phyloP scores from a whole-genome alignment of 2,329 filamentous ascomycete species.

The Nemania sp. region DNA sequence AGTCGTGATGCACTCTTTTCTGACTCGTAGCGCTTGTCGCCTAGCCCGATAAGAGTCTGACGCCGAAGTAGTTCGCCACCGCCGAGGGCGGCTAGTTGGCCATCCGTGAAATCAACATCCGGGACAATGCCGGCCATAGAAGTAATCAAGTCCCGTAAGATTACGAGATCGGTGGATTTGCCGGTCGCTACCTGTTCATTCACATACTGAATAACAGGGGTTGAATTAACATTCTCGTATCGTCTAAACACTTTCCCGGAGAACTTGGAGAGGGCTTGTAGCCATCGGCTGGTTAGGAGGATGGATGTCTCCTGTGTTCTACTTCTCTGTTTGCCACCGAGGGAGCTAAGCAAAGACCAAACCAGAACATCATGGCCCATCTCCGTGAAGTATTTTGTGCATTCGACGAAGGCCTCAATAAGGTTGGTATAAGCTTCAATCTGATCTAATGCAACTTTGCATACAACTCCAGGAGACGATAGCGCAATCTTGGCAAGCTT shows the following conservation, averaged over 20 bases:
- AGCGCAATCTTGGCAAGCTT: conserved; percentile 90
- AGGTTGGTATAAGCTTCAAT: conserved; percentile 94
- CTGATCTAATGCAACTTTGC: conserved; percentile 84
- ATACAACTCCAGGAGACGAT: conserved; percentile 87
- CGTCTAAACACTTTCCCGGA: conserved; percentile 87
- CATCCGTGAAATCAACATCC: conserved; percentile 83
- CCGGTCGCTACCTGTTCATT: conserved; percentile 78
- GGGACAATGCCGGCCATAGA: conserved; percentile 94
- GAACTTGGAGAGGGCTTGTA: conserved; percentile 87
- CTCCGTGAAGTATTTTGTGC: conserved; percentile 89
- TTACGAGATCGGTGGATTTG: conserved; percentile 87
- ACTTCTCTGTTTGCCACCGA: conserved; percentile 63
- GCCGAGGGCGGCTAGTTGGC: conserved; percentile 84
- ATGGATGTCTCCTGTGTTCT: conserved; percentile 65
- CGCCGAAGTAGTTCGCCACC: conserved; percentile 79
- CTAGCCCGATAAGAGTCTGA: conserved; percentile 77
- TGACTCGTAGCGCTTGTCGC: conserved; percentile 80
- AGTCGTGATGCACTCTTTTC: conserved; percentile 76
- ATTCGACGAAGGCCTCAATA: conserved; percentile 92
- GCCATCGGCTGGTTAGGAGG: conserved; percentile 84
- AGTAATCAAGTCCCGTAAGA: conserved; percentile 85
- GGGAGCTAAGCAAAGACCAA: conserved; percentile 83
- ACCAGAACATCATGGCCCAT: conserved; percentile 91
- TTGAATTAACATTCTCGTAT: conserved; percentile 80
- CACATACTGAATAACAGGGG: conserved; percentile 87